A percentile compares a stretch with the other conserved stretches of the same genome.
phyloP scores from a whole-genome alignment of 2,329 filamentous ascomycete species.

The Fusarium albidum region DNA sequence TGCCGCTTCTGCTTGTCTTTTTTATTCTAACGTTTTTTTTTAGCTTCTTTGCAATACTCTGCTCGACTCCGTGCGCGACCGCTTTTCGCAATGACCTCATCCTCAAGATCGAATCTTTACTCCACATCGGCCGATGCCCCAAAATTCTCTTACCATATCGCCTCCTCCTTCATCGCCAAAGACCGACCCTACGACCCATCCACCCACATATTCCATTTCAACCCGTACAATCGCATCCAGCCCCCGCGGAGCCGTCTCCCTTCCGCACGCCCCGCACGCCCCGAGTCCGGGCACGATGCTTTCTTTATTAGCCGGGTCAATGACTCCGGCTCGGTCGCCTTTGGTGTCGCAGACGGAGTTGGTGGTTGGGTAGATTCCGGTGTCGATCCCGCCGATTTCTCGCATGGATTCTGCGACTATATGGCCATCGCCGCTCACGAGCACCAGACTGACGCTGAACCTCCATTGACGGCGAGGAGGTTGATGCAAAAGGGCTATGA shows the following conservation, averaged over 20 bases:
- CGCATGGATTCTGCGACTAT: constrained; percentile 90
- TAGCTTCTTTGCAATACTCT: constrained; percentile 27
- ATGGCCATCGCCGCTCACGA: constrained; percentile 82
- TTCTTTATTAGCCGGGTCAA: constrained; percentile 92
- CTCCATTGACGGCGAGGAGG: constrained; percentile 66
- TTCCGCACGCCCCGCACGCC: constrained; percentile 64
- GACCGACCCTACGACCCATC: constrained; percentile 71
- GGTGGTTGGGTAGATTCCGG: constrained; percentile 94
- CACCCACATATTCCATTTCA: constrained; percentile 77
- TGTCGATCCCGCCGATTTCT: constrained; percentile 94
- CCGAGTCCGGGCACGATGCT: constrained; percentile 90
- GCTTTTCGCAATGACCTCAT: constrained; percentile 26
- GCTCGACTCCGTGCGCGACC: constrained; percentile 13
- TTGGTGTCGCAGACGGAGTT: constrained; percentile 93
- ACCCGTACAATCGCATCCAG: constrained; percentile 68
- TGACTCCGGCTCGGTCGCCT: constrained; percentile 74
- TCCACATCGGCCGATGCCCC: constrained; percentile 39
- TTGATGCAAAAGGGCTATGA: constrained; percentile 89
- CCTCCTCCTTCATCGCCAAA: constrained; percentile 80
- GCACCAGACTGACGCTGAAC: constrained; percentile 51
- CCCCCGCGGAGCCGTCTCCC: constrained; percentile 50
- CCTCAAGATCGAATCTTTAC: constrained; percentile 33
- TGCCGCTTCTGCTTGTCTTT: background rate
- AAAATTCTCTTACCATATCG: constrained; percentile 72
- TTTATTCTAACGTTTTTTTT: constrained; percentile 20